phyloP scores from a whole-genome alignment of 2,329 filamentous ascomycete genomes.

The Grosmannia huntii region DNA sequence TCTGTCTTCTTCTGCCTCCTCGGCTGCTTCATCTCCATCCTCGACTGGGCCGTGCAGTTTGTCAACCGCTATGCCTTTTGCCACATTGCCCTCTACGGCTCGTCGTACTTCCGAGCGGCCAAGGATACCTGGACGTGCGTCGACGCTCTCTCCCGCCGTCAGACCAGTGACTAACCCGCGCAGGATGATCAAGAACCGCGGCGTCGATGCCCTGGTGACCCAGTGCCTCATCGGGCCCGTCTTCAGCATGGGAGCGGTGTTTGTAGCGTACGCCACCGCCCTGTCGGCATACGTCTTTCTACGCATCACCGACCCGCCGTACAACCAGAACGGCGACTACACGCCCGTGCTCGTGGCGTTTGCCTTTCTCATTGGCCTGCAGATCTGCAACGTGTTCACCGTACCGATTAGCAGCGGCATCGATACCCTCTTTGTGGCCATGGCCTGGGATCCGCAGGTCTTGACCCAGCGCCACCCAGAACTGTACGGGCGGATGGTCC shows the following conservation, averaged over 20 bases:
- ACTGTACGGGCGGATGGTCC: slow-evolving; percentile 65
- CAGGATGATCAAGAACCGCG: slow-evolving; percentile 77
- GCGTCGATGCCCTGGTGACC: slow-evolving; percentile 80
- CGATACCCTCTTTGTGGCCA: slow-evolving; percentile 80
- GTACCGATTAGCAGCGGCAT: slow-evolving; percentile 76
- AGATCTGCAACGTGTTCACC: slow-evolving; percentile 81
- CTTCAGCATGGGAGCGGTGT: slow-evolving; percentile 64
- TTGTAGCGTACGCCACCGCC: slow-evolving; percentile 72
- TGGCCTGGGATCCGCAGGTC: slow-evolving; percentile 56
- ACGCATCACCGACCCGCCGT: slow-evolving; percentile 63
- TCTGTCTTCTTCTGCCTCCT: slow-evolving; percentile 60
- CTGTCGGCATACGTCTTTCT: slow-evolving; percentile 82
- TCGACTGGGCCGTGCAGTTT: slow-evolving; percentile 80
- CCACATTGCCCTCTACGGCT: slow-evolving; percentile 87
- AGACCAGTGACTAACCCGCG: neutral
- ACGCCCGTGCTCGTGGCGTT: slow-evolving; percentile 73
- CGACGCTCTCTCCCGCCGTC: neutral
- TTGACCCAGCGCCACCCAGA: slow-evolving; percentile 72
- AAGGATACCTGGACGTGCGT: slow-evolving; percentile 70
- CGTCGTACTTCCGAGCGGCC: slow-evolving; percentile 71
- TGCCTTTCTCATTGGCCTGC: slow-evolving; percentile 77
- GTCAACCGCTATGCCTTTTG: slow-evolving; percentile 88
- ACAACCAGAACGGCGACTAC: slow-evolving; percentile 56
- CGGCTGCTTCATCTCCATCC: slow-evolving; percentile 59
- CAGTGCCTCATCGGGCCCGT: slow-evolving; percentile 72